These are phyloP conservation scores for Suillus paluster DNA, from an alignment of 768 basidiomycete species.

Conservation along the genomic window DNA sequence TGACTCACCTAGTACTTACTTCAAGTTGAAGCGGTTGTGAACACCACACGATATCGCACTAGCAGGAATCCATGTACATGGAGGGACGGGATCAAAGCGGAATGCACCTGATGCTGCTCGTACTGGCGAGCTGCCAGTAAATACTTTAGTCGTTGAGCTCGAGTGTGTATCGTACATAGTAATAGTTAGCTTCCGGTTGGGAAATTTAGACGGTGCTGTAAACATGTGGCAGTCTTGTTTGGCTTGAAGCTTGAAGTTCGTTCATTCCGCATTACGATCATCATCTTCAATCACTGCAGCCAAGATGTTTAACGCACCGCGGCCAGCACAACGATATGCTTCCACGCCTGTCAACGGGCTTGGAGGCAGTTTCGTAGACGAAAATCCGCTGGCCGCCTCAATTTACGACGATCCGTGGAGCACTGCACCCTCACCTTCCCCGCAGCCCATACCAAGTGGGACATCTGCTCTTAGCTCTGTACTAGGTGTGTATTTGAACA, in stretches of 20 bases:
- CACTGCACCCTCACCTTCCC: constrained; percentile 70
- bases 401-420: constrained; percentile 88
- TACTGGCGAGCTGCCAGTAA: background rate
- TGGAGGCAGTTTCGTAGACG: constrained; percentile 75
- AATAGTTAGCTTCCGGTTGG: background rate
- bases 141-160: background rate
- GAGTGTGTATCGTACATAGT: background rate
- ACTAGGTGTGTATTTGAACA: constrained; percentile 51
- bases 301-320: constrained; percentile 85
- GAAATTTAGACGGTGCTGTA: background rate
- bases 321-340: constrained; percentile 71
- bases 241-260: background rate
- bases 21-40: no score
- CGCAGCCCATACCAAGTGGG: constrained; percentile 58
- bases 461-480: constrained; percentile 66
- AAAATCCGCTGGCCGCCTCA: constrained; percentile 74
- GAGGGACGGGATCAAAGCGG: no score
- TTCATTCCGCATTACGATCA: background rate
- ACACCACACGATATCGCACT: no score
- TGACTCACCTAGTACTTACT: no score
- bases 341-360: constrained; percentile 59
- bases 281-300: constrained; percentile 7
- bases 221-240: constrained; percentile 20
- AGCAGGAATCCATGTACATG: no score
- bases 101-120: background rate